A percentile compares a stretch with the other conserved stretches of the same genome.
Conservation (phyloP, 495 filamentous ascomycete species). For the Aspergillus conjunctus region DNA sequence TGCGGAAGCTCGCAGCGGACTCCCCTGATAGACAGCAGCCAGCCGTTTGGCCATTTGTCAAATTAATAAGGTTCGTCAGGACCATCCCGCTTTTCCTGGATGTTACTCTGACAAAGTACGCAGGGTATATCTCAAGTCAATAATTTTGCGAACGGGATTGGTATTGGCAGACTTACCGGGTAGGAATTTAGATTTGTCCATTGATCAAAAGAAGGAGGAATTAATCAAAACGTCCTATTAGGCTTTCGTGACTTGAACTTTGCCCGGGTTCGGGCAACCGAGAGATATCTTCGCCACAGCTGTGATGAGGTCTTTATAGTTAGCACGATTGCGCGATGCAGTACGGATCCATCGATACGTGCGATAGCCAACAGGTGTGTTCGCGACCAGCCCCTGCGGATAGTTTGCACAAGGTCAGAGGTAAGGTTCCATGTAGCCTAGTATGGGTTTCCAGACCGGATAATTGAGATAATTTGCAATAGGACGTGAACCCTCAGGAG, state of each 20-base stretch:
- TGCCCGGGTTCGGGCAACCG: neutral
- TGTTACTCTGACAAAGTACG: neutral
- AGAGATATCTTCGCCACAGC: neutral
- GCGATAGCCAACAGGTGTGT: neutral
- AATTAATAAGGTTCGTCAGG: slow-evolving; percentile 1
- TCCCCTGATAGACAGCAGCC: neutral
- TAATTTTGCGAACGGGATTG: slow-evolving; percentile 5
- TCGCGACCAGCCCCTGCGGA: neutral
- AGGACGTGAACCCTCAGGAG: neutral
- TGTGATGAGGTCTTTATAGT: slow-evolving; percentile 1
- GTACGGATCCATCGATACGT: neutral
- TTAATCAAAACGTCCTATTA: neutral
- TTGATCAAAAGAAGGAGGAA: neutral
- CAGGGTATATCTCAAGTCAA: slow-evolving; percentile 4
- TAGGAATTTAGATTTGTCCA: neutral
- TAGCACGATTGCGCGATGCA: neutral
- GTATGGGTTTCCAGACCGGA: neutral
- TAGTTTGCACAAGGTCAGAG: slow-evolving; percentile 3
- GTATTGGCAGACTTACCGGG: slow-evolving; percentile 8
- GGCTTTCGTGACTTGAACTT: neutral
- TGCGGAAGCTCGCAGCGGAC: neutral
- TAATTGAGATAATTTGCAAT: neutral
- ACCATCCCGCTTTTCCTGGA: neutral
- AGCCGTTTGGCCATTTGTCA: neutral
- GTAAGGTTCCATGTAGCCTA: neutral